These are phyloP conservation scores for Elsinoe australis DNA, from an alignment of 2,329 filamentous ascomycete species.

Conservation along the genomic window DNA sequence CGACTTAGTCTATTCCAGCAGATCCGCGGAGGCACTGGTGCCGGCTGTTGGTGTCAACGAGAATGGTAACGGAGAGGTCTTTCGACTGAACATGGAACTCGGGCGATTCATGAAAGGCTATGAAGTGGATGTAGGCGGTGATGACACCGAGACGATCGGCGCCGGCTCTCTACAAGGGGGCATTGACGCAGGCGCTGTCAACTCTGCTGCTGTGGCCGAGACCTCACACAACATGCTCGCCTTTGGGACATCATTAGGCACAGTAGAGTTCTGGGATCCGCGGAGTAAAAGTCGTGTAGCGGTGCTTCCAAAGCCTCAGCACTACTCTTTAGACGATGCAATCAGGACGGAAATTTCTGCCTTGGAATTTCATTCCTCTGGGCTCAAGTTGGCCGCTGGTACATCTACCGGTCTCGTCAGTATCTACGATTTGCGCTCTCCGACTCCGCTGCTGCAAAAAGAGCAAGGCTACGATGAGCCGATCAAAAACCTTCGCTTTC, in stretches of 20 bases:
- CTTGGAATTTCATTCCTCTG: conserved; percentile 74
- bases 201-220: conserved; percentile 79
- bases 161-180: conserved; percentile 77
- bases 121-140: conserved; percentile 79
- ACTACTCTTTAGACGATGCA: conserved; percentile 27
- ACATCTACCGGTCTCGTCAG: conserved; percentile 83
- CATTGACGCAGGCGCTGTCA: conserved; percentile 76
- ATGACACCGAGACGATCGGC: conserved; percentile 59
- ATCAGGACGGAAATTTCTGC: conserved; percentile 65
- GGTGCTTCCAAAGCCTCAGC: conserved; percentile 54
- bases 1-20: conserved; percentile 76
- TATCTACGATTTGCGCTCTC: conserved; percentile 85
- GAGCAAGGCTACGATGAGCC: conserved; percentile 94
- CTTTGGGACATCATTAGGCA: conserved; percentile 91
- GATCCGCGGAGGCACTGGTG: conserved; percentile 75
- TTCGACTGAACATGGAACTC: conserved; percentile 80
- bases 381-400: conserved; percentile 76
- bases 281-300: conserved; percentile 75
- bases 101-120: conserved; percentile 93
- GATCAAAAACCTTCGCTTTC: conserved; percentile 71
- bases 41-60: conserved; percentile 80
- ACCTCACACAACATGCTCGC: conserved; percentile 81
- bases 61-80: conserved; percentile 85
- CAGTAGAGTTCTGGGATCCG: conserved; percentile 94
- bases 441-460: conserved; percentile 76